Evolutionary conservation across 106 monocot species (phyloP).

Genomic region (Acanthochlamys bracteata): DNA sequence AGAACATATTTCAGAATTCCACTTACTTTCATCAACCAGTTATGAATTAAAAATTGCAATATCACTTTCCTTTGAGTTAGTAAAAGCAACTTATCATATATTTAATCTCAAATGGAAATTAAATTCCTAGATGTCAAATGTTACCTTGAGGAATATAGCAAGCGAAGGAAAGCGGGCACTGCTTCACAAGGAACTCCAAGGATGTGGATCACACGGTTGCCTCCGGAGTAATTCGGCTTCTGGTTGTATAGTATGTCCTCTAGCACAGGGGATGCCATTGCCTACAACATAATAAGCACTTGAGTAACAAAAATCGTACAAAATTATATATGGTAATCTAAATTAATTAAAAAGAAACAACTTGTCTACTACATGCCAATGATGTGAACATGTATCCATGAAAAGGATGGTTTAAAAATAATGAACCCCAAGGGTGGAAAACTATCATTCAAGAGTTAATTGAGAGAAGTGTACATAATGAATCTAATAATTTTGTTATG

Average conservation of each 20-base stretch:
- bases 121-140: neutral
- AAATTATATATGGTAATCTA: too few species aligned
- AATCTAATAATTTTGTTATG: too few species aligned
- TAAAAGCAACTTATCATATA: neutral
- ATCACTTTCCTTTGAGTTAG: neutral
- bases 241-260: conserved; percentile 6
- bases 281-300: neutral
- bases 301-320: neutral
- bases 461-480: too few species aligned
- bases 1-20: too few species aligned
- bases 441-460: too few species aligned
- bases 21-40: too few species aligned
- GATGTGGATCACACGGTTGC: neutral
- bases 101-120: neutral
- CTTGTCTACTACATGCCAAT: too few species aligned
- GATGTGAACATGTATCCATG: neutral
- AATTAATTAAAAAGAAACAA: too few species aligned
- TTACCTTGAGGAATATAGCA: conserved; percentile 2
- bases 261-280: conserved; percentile 6
- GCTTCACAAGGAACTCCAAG: conserved; percentile 5
- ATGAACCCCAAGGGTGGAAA: neutral
- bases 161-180: neutral
- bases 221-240: too few species aligned
- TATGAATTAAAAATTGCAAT: too few species aligned
- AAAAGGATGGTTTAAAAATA: neutral